Conservation (phyloP, 2,329 filamentous ascomycete species). For the Aspergillus chevalieri region DNA sequence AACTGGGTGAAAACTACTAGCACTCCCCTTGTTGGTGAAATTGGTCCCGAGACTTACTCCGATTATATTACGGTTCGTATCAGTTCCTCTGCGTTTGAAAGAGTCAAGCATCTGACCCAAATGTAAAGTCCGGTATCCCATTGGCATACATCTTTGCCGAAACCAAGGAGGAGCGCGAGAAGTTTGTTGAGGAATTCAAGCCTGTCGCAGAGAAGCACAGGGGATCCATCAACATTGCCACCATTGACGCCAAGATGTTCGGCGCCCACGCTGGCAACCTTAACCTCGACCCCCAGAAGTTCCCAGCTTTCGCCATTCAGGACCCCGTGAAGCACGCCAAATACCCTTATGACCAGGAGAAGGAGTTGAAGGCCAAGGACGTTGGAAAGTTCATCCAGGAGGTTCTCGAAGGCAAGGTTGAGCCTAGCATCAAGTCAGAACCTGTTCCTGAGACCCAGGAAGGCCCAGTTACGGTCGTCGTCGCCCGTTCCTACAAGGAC, state of each 20-base stretch:
- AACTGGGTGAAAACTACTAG: constrained; percentile 78
- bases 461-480: constrained; percentile 77
- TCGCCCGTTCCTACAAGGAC: constrained; percentile 89
- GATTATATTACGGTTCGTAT: constrained; percentile 74
- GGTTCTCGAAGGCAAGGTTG: constrained; percentile 78
- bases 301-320: constrained; percentile 97
- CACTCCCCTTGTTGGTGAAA: constrained; percentile 87
- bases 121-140: constrained; percentile 65
- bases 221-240: constrained; percentile 94
- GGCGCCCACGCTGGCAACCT: constrained; percentile 94
- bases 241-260: constrained; percentile 89
- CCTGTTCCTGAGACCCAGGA: constrained; percentile 91
- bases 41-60: constrained; percentile 93
- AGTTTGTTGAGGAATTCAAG: constrained; percentile 71
- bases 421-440: constrained; percentile 98
- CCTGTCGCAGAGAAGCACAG: constrained; percentile 84
- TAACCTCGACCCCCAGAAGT: constrained; percentile 91
- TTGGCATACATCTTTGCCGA: constrained; percentile 98
- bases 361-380: constrained; percentile 66
- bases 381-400: constrained; percentile 80
- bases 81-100: not conserved
- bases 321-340: constrained; percentile 93
- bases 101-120: constrained; percentile 6
- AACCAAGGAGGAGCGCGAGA: constrained; percentile 78
- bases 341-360: constrained; percentile 84